phyloP scores from a whole-genome alignment of 768 basidiomycete species.

The Russula vinacea region DNA sequence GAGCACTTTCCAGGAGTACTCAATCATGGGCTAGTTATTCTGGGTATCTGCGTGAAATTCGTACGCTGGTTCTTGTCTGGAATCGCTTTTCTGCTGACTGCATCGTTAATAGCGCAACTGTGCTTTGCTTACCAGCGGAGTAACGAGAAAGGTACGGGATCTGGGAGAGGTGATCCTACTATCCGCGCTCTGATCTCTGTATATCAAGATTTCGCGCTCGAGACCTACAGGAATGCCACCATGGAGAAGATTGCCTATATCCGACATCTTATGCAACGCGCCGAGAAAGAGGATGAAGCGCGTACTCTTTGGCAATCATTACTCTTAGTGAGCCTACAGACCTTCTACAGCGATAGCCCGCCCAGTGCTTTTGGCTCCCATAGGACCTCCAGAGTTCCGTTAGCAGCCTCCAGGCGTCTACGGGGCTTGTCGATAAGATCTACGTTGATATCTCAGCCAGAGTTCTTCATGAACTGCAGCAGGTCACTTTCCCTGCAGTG shows the following conservation, averaged over 20 bases:
- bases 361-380: neutral
- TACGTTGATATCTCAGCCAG: conserved; percentile 12
- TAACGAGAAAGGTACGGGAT: conserved; percentile 24
- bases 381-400: conserved; percentile 21
- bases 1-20: conserved; percentile 29
- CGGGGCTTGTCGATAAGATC: conserved; percentile 15
- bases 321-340: conserved; percentile 12
- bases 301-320: conserved; percentile 17
- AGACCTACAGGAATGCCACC: conserved; percentile 30
- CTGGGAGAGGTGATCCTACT: neutral
- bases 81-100: neutral
- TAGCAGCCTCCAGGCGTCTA: conserved; percentile 10
- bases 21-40: conserved; percentile 32
- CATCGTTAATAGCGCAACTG: conserved; percentile 23
- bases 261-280: conserved; percentile 20
- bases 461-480: conserved; percentile 16
- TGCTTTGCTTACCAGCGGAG: conserved; percentile 27
- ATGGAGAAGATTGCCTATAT: conserved; percentile 28
- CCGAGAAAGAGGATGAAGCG: conserved; percentile 16
- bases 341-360: neutral
- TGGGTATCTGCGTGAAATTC: conserved; percentile 30
- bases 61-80: conserved; percentile 1
- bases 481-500: conserved; percentile 5
- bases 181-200: neutral
- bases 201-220: conserved; percentile 21